A percentile compares a stretch with the other conserved stretches of the same genome.
phyloP scores from a whole-genome alignment of 257 asterid genomes.

The Solanum corneliomulleri region DNA sequence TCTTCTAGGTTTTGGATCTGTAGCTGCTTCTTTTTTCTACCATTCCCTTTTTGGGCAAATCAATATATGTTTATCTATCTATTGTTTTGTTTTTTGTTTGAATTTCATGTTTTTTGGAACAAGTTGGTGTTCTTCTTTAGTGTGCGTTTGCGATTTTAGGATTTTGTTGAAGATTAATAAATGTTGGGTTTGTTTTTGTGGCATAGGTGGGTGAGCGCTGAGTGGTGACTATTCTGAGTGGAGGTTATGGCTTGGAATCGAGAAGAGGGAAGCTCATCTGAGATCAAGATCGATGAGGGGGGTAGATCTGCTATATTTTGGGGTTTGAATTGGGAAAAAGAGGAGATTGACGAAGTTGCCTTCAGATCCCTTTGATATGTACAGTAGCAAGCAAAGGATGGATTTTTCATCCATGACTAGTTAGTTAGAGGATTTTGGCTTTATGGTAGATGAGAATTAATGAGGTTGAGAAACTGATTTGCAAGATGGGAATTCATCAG shows the following conservation, averaged over 20 bases:
- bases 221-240: neutral
- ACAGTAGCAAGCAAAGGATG: conserved; percentile 6
- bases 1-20: neutral
- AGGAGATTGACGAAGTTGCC: too few species aligned
- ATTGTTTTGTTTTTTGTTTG: neutral
- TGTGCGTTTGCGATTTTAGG: neutral
- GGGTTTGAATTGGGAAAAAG: too few species aligned
- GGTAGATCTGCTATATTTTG: too few species aligned
- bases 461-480: conserved; percentile 12
- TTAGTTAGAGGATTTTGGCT: conserved; percentile 39
- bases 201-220: neutral
- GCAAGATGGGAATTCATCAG: conserved; percentile 14
- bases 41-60: neutral
- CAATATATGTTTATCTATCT: neutral
- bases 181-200: neutral
- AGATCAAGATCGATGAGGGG: too few species aligned
- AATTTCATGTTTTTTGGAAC: neutral
- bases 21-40: neutral
- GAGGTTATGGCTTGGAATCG: conserved; percentile 30
- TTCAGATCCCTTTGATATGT: neutral
- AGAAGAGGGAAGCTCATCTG: conserved; percentile 11
- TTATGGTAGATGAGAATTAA: conserved; percentile 1
- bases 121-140: conserved; percentile 2
- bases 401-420: conserved; percentile 15
- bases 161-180: neutral